Evolutionary conservation across 2,329 filamentous ascomycete genomes (phyloP), one percentile per base, ranked within the genome.

Genomic region (Aureobasidium sp.): DNA sequence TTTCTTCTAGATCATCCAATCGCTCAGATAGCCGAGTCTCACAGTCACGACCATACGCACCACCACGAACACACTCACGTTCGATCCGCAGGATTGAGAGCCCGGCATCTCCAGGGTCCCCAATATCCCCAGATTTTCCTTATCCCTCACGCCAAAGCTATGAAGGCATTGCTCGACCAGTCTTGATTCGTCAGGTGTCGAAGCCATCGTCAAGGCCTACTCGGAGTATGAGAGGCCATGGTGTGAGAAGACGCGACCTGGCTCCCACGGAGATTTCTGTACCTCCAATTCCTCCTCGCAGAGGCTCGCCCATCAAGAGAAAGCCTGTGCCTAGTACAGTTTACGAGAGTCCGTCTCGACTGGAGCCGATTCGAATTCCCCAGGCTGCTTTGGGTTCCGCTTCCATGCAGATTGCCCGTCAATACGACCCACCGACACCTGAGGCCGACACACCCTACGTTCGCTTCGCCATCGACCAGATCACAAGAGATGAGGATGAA

Each of bases 391-490:
- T 69, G 42, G 73, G 72, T 65, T 72, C 70, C 17, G 68, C 68
- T 6, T 68, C 70, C 7, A 56, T 66, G 52, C 70, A 70, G 29
- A 66, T 73, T 34, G 65, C 67, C 42, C 68, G 70, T 15, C 70
- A 71, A 56, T 47, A 57, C 51, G 77, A 77, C 57, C 76, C 79
- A 14, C 78, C 81, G 2, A 93, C 90, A 0, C 91, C 91, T 0
- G 90, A 87, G 11, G 79, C 91, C 42, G 91, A 96, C 70, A 88
- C 86, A 9, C 91, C 91, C 0, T 96, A 92, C 73, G 90, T 97
- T 66, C 88, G 88, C 66, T 95, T 94, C 73, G 92, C 93, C 44
- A 85, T 97, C 65, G 89, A 96, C 66, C 90, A 93, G 65, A 78
- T 97, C 67, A 95, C 91, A 6, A 81, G 88, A 52, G 84, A 89